Evolutionary conservation across 345 rosid species (phyloP), one percentile per base, ranked within the genome.

Genomic region (Raphanus raphanistrum): DNA sequence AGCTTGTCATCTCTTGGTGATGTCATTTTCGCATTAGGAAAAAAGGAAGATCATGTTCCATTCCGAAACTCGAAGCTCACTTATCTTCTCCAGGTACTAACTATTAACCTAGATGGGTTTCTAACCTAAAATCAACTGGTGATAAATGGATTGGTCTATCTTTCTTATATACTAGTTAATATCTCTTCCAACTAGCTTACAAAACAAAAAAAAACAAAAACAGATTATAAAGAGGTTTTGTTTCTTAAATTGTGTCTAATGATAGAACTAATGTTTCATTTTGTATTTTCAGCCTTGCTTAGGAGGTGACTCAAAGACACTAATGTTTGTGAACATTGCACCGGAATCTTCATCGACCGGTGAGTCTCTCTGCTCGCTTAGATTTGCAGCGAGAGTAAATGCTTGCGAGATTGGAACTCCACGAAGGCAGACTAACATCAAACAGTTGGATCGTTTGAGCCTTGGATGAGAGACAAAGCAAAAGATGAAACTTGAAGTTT

Each of bases 371-470:
- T 96, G 98, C 84, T 96, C 98, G 10, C 89, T 96, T 11, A 87
- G 98, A 16, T 96, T 96, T 2, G 99, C 99, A 58, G 94, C 99
- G 5, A 84, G 99, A 75, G 99, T 96, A 15, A 96, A 96, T 79
- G 92, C 98, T 38, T 96, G 99, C n/a, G 99, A 96, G 84, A 96
- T 96, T 66, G 99, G 99, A 65, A 87, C 89, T 58, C 97, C 99
- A 5, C 83, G 99, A 8, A 92, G 99, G 8, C 93, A 91, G 64
- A 85, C 86, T 61, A 81, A 76, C 74, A 67, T 78, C 17, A 80
- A 86, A 43, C 75, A 82, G 29, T 62, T 83, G 25, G 98, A 92
- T 29, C 96, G 97, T 35, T 79, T 92, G 84, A 95, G 96, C 81
- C 87, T 82, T 21, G 94, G 97, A 54, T 92, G 82, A 78, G 72